Percentiles rank a stretch among this genome's conserved stretches.
phyloP scores from a whole-genome alignment of 352 stramenopile genomes.

The Thalassiosira sp. region DNA sequence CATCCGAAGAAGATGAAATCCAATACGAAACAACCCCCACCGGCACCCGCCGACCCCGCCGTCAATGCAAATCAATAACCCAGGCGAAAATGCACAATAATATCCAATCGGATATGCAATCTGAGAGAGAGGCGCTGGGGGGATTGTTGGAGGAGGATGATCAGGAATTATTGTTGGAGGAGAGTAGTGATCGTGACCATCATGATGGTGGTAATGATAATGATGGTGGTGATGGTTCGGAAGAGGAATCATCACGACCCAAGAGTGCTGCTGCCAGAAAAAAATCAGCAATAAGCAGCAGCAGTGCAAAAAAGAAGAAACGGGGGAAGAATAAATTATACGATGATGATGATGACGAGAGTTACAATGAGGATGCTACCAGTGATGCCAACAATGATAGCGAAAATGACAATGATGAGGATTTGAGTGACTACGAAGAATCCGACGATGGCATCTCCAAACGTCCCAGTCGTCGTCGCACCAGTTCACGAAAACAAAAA shows the following conservation, averaged over 20 bases:
- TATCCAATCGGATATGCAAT: constrained; percentile 38
- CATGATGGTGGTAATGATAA: constrained; percentile 16
- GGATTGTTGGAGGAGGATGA: constrained; percentile 42
- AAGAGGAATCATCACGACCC: neutral
- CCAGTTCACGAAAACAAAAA: neutral
- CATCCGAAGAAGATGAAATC: neutral
- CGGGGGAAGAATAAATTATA: constrained; percentile 8
- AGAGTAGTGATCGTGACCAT: constrained; percentile 6
- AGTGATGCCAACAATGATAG: constrained; percentile 8
- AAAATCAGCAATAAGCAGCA: neutral
- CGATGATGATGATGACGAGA: constrained; percentile 17
- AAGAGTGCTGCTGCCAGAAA: too few species aligned
- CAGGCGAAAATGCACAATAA: constrained; percentile 29
- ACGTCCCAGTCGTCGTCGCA: neutral
- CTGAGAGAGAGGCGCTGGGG: constrained; percentile 30
- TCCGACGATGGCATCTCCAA: neutral
- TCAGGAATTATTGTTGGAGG: constrained; percentile 40
- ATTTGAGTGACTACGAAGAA: constrained; percentile 16
- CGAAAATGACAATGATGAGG: constrained; percentile 8
- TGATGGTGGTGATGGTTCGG: neutral
- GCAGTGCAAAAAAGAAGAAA: neutral
- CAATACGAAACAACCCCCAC: constrained; percentile 9
- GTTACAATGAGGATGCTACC: constrained; percentile 25
- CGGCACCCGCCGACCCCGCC: constrained; percentile 14
- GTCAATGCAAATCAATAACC: constrained; percentile 22